Evolutionary conservation across 257 asterid species (phyloP).

Genomic region (Fraxinus anomala): DNA sequence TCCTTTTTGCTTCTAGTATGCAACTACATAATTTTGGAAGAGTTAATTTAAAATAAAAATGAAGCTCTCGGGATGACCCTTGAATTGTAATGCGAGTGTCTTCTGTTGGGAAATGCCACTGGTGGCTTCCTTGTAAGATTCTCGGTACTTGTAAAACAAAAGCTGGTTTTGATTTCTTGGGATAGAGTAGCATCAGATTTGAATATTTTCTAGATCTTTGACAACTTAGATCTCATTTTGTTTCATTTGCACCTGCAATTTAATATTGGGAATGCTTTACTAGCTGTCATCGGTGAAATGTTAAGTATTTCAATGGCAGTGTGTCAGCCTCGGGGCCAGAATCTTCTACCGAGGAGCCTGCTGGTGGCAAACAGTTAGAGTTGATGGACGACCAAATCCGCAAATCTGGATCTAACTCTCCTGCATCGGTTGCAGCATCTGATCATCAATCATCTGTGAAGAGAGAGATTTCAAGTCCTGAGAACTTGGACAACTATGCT

Average conservation of each 20-base stretch:
- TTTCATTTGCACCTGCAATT: conserved; percentile 14
- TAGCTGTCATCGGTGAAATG: conserved; percentile 26
- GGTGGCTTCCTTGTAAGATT: not conserved
- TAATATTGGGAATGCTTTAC: not conserved
- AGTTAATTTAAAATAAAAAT: not conserved
- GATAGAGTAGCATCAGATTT: not conserved
- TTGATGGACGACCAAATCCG: conserved; percentile 49
- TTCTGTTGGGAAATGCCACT: not conserved
- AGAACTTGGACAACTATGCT: conserved; percentile 59
- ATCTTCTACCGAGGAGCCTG: conserved; percentile 53
- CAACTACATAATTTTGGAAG: not conserved
- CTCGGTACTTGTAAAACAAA: not conserved
- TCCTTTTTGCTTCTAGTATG: conserved; percentile 5
- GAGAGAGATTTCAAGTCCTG: conserved; percentile 50
- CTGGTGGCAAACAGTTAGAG: conserved; percentile 52
- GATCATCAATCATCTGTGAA: conserved; percentile 52
- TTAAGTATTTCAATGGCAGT: conserved; percentile 45
- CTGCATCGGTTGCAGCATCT: conserved; percentile 54
- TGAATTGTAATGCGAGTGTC: not conserved
- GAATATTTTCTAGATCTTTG: conserved; percentile 22
- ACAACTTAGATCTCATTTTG: not conserved
- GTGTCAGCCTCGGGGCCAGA: conserved; percentile 54
- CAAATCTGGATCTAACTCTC: conserved; percentile 69
- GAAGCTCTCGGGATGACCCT: not conserved
- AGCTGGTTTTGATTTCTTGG: conserved; percentile 3